phyloP scores from a whole-genome alignment of 148 eudicot species.

The Agrostemma githago region DNA sequence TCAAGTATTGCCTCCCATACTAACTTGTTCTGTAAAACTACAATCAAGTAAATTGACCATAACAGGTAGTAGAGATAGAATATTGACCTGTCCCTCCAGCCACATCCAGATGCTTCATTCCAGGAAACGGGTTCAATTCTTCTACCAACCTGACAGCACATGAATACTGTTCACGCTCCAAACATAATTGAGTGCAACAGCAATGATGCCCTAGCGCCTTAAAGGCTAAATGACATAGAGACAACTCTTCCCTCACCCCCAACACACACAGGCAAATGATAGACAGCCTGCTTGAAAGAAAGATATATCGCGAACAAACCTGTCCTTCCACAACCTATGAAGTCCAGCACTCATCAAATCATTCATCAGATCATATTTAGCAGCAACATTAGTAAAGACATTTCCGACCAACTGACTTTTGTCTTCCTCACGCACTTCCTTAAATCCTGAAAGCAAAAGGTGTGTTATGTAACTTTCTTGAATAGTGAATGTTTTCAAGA shows the following conservation, averaged over 20 bases:
- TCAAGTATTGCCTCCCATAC: background rate
- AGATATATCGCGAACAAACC: constrained; percentile 37
- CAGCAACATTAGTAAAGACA: constrained; percentile 84
- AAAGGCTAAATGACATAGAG: background rate
- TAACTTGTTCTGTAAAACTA: background rate
- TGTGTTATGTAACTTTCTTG: background rate
- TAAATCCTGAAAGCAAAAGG: constrained; percentile 54
- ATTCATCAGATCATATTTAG: constrained; percentile 90
- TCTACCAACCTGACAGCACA: constrained; percentile 56
- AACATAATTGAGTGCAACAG: too few species aligned
- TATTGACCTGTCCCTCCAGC: constrained; percentile 92
- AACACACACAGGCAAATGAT: background rate
- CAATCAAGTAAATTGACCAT: background rate
- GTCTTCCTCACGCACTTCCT: constrained; percentile 79
- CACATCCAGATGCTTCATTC: constrained; percentile 96
- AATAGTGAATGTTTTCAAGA: background rate
- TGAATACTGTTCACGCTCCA: background rate
- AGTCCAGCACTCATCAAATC: constrained; percentile 91
- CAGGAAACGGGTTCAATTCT: constrained; percentile 89
- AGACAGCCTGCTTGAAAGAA: constrained; percentile 1
- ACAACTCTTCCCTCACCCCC: background rate
- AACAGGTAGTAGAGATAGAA: background rate
- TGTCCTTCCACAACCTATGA: constrained; percentile 93
- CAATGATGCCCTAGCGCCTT: background rate
- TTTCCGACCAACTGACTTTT: constrained; percentile 87